Base-by-base conservation (phyloP, 129 eudicot genomes). In the Lactuca sativa region DNA sequence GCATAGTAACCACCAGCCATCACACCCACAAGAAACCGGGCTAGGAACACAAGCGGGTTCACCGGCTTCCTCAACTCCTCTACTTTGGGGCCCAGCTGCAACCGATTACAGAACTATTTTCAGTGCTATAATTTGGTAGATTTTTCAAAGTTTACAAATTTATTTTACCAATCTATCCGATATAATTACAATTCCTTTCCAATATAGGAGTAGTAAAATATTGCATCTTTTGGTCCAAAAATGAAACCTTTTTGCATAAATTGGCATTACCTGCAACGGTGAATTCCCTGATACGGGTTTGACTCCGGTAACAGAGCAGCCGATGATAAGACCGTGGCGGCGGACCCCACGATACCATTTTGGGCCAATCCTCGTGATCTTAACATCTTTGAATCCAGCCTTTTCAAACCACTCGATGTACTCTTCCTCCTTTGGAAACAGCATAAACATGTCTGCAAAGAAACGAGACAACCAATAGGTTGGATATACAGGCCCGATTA, bases 1-100 rank as follows among this genome's bases (percentile, higher is more conserved):
- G 90, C 86, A 31, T 67, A 93, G 84, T 89, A 93, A n/a, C 83
- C 66, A 59, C 81, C 90, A 25, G 98, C 98, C 78, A 90, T 13
- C 31, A 84, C 81, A 53, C 98, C 98, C 49, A 89, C 77, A 59
- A 90, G 51, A 60, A 93, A 78, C 40, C 97, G 95, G 4, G 17
- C 55, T 1, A 90, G 51, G 74, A 93, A 93, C 77, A 85, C 88
- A 3, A 77, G 59, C 2, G 92, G 96, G 62, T 87, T 86, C 72
- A 80, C 85, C n/a, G 95, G 95, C 73, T 93, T 49, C 43, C 74
- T 36, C 21, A 86, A 81, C 38, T 93, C 97, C 75, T 93, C 97
- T 31, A 38, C 85, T 74, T 89, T 93, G 2, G 98, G 98, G 18
- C 95, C 95, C 8, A 82, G 77, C 86, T 82, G 78, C 69, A 71